Percentiles rank a stretch among this genome's conserved stretches.
These are phyloP conservation scores for Acorus calamus DNA, from an alignment of 106 monocot genomes.

Conservation along the genomic window DNA sequence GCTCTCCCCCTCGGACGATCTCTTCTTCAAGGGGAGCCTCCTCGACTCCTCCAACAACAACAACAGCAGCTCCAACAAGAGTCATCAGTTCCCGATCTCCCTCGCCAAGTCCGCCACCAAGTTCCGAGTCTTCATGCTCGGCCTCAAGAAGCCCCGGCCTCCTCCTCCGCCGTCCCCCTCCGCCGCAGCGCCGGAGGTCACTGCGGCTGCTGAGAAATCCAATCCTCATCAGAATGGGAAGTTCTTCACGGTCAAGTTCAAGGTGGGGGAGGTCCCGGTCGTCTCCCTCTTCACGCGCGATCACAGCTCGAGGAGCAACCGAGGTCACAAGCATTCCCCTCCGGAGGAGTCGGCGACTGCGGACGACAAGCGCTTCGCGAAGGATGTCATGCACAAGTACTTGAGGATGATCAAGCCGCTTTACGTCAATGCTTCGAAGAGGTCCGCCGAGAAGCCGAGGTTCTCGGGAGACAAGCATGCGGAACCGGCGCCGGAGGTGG, in stretches of 20 bases:
- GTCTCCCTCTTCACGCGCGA: constrained; percentile 50
- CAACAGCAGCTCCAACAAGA: neutral
- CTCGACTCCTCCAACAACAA: constrained; percentile 3
- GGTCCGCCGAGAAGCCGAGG: constrained; percentile 19
- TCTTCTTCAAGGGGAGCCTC: constrained; percentile 36
- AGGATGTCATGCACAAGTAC: constrained; percentile 47
- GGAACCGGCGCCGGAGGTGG: neutral
- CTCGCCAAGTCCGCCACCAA: constrained; percentile 60
- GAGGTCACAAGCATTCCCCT: neutral
- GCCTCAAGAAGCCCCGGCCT: constrained; percentile 29
- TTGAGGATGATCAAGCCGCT: constrained; percentile 63
- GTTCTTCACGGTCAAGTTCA: constrained; percentile 32
- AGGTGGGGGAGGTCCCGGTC: constrained; percentile 47
- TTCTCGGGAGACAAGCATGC: constrained; percentile 7
- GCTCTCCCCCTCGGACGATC: constrained; percentile 21
- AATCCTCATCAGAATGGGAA: constrained; percentile 15
- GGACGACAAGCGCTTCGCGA: constrained; percentile 20
- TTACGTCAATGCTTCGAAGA: constrained; percentile 42
- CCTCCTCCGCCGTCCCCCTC: neutral
- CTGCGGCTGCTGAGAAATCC: neutral
- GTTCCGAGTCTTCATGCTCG: constrained; percentile 53
- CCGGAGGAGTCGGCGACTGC: constrained; percentile 2
- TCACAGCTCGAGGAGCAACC: constrained; percentile 22
- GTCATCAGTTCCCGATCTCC: constrained; percentile 25
- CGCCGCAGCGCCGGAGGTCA: constrained; percentile 1